Evolutionary conservation across 208 protist species (phyloP).

Genomic region (Trypanosoma congolense): DNA sequence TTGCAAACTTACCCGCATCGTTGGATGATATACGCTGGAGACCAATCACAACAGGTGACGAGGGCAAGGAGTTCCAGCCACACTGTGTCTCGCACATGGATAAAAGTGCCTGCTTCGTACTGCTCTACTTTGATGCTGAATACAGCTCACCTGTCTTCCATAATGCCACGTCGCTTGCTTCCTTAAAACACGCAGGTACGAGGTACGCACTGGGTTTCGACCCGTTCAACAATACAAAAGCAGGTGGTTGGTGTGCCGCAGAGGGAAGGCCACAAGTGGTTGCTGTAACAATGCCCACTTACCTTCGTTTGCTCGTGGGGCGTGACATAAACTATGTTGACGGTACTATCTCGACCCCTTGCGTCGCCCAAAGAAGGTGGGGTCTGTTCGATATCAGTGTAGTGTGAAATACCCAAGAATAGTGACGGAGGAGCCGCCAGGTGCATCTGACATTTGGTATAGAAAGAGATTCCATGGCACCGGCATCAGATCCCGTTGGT

Average conservation of each 20-base stretch:
- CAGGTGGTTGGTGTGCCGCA: constrained; percentile 38
- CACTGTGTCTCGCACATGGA: constrained; percentile 32
- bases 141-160: constrained; percentile 63
- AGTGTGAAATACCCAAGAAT: constrained; percentile 57
- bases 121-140: constrained; percentile 70
- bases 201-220: constrained; percentile 52
- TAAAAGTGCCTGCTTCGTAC: constrained; percentile 44
- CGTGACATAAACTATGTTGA: constrained; percentile 33
- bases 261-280: constrained; percentile 43
- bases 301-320: constrained; percentile 23
- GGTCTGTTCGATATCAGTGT: constrained; percentile 43
- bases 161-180: constrained; percentile 25
- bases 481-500: constrained; percentile 62
- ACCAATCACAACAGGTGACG: constrained; percentile 53
- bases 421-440: constrained; percentile 40
- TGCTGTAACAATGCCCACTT: constrained; percentile 37
- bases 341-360: constrained; percentile 22
- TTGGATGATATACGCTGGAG: constrained; percentile 77
- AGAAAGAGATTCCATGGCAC: constrained; percentile 36
- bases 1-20: constrained; percentile 53
- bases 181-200: constrained; percentile 38
- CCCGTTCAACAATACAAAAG: constrained; percentile 27
- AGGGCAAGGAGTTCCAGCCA: constrained; percentile 26
- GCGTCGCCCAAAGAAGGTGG: constrained; percentile 22
- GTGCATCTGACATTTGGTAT: constrained; percentile 66